Evolutionary conservation across 1,139 yeast species (phyloP).

Genomic region (Candida sp.): DNA sequence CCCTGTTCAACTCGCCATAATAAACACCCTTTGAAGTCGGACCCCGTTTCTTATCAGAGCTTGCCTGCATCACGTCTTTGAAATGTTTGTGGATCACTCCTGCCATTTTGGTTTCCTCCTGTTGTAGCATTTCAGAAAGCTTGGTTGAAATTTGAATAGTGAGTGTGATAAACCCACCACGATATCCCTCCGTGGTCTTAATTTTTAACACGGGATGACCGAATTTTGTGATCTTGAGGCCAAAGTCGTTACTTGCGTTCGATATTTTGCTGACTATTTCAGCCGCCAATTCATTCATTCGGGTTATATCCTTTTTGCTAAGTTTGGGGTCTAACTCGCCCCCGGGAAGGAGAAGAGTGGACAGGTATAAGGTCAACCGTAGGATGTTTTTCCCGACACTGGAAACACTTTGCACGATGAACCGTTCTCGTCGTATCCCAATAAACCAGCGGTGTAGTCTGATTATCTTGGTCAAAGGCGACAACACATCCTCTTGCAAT

Average conservation of each 20-base stretch:
- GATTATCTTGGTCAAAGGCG: background rate
- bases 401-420: background rate
- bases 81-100: background rate
- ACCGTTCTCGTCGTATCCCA: background rate
- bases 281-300: background rate
- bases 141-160: too few relatives aligned
- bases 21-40: background rate
- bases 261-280: background rate
- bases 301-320: too few relatives aligned
- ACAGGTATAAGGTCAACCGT: background rate
- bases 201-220: background rate
- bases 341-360: background rate
- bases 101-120: too few relatives aligned
- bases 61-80: background rate
- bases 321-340: background rate
- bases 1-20: background rate
- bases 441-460: background rate
- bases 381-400: background rate
- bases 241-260: background rate
- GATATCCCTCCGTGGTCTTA: too few relatives aligned
- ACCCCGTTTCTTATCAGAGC: background rate
- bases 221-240: background rate
- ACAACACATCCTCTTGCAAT: background rate
- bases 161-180: too few relatives aligned
- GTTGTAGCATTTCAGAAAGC: too few relatives aligned